Base-by-base conservation (phyloP, 345 rosid genomes). In the Euclidium syriacum region DNA sequence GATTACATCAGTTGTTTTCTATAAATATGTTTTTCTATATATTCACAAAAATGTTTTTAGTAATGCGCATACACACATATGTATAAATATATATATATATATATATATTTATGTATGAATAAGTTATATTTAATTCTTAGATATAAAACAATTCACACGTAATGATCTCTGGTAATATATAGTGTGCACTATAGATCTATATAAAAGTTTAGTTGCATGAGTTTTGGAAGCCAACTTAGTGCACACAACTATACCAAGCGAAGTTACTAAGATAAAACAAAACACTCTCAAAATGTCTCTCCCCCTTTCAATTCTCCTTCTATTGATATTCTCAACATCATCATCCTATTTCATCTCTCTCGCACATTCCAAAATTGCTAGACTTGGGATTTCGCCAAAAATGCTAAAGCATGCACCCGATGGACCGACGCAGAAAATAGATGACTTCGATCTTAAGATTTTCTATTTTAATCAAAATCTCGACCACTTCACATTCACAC, bases 401-500 rank as follows among this genome's bases (percentile, higher is more conserved):
- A 8, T 4, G 2, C 14, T 29, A 46, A 38, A 23, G 24, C 38
- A 38, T 15, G 8, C 25, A 48, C 32, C 6, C 0, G 16, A 49
- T 50, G 47, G n/a, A 46, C 38, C 39, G 3, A 23, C 23, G 10
- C 58, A 63, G 32, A 12, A 64, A 23, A 2, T 49, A 19, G 42
- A 46, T 25, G 38, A 40, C 3, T 53, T 65, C 30, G 78, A 69
- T 33, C 59, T 68, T 35, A 0, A 71, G 17, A 73, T 82, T 2
- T 64, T 52, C 16, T 72, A 62, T 34, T 77, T 40, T 65, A 56
- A 39, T 2, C 87, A 82, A 34, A 80, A 62, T 24, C 80, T 85
- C 1, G 87, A 85, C 53, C 91, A 85, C 50, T 82, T 85, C 72
- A 77, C 66, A 38, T 85, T 65, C 50, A 71, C 64, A 44, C 82